phyloP scores from a whole-genome alignment of 805 yeast genomes.

The Metschnikowia corniflorae region DNA sequence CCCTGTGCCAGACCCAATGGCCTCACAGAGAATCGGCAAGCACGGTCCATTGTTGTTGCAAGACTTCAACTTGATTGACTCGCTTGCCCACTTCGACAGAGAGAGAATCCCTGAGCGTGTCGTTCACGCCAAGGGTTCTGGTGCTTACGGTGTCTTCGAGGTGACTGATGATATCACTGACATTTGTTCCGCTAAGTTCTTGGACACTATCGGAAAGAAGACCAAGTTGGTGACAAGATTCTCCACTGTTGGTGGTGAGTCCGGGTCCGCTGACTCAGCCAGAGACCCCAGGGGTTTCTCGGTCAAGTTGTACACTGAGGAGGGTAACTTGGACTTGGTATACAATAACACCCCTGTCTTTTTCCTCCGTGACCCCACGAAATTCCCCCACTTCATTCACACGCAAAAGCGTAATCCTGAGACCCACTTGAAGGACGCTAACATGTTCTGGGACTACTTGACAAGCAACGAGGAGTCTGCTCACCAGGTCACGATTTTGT shows the following conservation, averaged over 20 bases:
- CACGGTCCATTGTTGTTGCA: constrained; percentile 80
- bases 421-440: constrained; percentile 74
- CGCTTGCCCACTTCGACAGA: constrained; percentile 82
- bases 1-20: constrained; percentile 74
- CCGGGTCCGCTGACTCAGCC: constrained; percentile 76
- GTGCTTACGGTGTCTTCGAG: constrained; percentile 84
- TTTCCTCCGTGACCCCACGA: constrained; percentile 79
- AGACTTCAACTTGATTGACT: constrained; percentile 76
- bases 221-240: constrained; percentile 58
- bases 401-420: constrained; percentile 84
- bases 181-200: constrained; percentile 24
- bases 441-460: constrained; percentile 83
- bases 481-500: constrained; percentile 71
- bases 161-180: constrained; percentile 58
- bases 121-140: constrained; percentile 91
- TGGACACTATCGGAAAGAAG: constrained; percentile 30
- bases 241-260: constrained; percentile 86
- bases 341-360: constrained; percentile 85
- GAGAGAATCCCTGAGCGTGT: constrained; percentile 92
- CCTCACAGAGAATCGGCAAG: constrained; percentile 69
- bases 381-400: constrained; percentile 86
- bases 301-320: constrained; percentile 75
- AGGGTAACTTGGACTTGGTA: constrained; percentile 82
- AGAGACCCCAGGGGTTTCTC: constrained; percentile 89
- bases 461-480: constrained; percentile 68